phyloP scores from a whole-genome alignment of 225 moss, liverwort and hornwort species.

The Physcomitrium patens region DNA sequence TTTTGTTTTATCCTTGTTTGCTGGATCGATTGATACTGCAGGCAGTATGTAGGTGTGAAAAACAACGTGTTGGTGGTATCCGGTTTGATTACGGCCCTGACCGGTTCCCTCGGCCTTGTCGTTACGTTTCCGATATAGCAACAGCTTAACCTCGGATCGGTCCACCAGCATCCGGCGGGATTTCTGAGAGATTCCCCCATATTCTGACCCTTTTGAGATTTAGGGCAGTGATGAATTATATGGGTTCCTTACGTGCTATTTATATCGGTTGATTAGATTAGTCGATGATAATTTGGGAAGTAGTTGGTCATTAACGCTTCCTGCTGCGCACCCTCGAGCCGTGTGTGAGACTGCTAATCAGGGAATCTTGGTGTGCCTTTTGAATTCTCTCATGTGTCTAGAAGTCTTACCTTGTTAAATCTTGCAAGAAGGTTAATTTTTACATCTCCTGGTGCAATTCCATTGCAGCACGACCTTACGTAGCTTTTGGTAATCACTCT shows the following conservation, averaged over 20 bases:
- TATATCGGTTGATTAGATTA: too few relatives aligned
- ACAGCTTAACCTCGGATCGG: neutral
- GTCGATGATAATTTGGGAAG: too few relatives aligned
- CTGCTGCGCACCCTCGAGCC: too few relatives aligned
- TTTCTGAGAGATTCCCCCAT: neutral
- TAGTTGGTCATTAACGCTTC: too few relatives aligned
- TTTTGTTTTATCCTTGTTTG: conserved; percentile 7
- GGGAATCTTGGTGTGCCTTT: conserved; percentile 18
- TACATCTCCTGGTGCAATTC: neutral
- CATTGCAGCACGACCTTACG: conserved; percentile 12
- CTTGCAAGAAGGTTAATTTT: neutral
- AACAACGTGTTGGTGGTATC: conserved; percentile 27
- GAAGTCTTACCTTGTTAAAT: neutral
- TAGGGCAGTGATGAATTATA: too few relatives aligned
- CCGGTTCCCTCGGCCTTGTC: conserved; percentile 8
- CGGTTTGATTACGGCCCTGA: conserved; percentile 13
- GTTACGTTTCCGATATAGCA: conserved; percentile 12
- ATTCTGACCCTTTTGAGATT: neutral
- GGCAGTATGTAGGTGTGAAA: conserved; percentile 11
- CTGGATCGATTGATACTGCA: conserved; percentile 13
- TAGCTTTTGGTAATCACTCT: neutral
- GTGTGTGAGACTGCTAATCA: neutral
- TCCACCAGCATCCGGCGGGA: too few relatives aligned
- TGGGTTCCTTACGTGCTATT: too few relatives aligned
- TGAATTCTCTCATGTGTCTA: neutral